Percentiles rank a stretch among this genome's conserved stretches.
Conservation (phyloP, 2,329 filamentous ascomycete genomes). For the Zalaria sp. region DNA sequence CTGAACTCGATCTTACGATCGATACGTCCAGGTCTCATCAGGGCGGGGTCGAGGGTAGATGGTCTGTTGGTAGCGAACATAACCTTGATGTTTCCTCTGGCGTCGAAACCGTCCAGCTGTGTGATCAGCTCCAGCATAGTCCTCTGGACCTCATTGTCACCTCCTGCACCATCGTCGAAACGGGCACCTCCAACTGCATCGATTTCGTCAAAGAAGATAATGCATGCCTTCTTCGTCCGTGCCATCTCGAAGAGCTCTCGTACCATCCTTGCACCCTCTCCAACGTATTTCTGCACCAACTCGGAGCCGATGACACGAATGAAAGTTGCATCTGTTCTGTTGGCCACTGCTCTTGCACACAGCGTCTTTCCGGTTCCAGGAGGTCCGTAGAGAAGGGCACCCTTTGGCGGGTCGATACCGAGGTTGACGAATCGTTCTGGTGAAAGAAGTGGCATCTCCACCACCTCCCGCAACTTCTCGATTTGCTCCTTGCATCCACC, state of each 20-base stretch:
- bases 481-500: slow-evolving; percentile 99
- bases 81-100: slow-evolving; percentile 95
- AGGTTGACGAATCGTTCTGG: slow-evolving; percentile 96
- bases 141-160: slow-evolving; percentile 94
- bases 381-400: slow-evolving; percentile 88
- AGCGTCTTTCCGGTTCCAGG: slow-evolving; percentile 99
- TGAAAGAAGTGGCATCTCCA: slow-evolving; percentile 93
- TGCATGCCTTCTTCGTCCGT: slow-evolving; percentile 97
- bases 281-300: slow-evolving; percentile 96
- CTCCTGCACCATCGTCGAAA: slow-evolving; percentile 91
- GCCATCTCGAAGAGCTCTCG: slow-evolving; percentile 99
- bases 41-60: slow-evolving; percentile 85
- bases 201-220: slow-evolving; percentile 99
- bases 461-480: slow-evolving; percentile 95
- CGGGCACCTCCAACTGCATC: slow-evolving; percentile 91
- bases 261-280: slow-evolving; percentile 96
- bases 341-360: slow-evolving; percentile 91
- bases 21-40: slow-evolving; percentile 95
- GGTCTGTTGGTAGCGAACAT: slow-evolving; percentile 98
- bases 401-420: slow-evolving; percentile 98
- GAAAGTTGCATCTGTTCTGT: slow-evolving; percentile 95
- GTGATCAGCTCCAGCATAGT: slow-evolving; percentile 98
- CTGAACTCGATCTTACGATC: slow-evolving; percentile 99
- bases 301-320: slow-evolving; percentile 98
- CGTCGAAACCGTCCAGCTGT: slow-evolving; percentile 91